Evolutionary conservation across 108 stramenopile species (phyloP).

Genomic region (Fragilariopsis cylindrus): DNA sequence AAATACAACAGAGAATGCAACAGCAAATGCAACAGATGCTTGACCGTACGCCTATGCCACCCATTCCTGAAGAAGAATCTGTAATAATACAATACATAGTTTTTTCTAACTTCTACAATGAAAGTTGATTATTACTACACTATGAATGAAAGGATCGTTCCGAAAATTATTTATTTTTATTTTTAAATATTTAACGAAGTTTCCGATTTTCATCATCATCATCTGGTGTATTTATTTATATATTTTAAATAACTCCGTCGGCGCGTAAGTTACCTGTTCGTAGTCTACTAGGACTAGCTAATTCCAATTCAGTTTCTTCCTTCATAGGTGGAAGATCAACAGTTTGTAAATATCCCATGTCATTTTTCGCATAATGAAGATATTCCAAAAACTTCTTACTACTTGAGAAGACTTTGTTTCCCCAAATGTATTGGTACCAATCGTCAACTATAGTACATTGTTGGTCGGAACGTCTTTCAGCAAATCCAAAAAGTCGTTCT

Average conservation of each 20-base stretch:
- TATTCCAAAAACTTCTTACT: constrained; percentile 60
- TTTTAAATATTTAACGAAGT: no score
- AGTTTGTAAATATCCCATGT: constrained; percentile 49
- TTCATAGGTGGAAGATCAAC: constrained; percentile 47
- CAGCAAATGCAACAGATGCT: no score
- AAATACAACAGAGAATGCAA: no score
- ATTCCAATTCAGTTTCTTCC: constrained; percentile 1
- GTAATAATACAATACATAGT: no score
- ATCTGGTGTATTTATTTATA: not conserved
- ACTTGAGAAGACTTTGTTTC: constrained; percentile 48
- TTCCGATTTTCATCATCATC: no score
- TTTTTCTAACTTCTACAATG: no score
- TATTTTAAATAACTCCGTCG: constrained; percentile 68
- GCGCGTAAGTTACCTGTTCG: constrained; percentile 84
- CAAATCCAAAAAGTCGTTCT: constrained; percentile 75
- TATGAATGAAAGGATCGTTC: no score
- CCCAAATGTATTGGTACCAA: constrained; percentile 73
- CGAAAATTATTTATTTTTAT: no score
- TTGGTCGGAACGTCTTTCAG: constrained; percentile 49
- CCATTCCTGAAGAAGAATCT: no score
- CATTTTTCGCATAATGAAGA: constrained; percentile 65
- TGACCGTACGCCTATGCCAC: no score
- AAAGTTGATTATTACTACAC: no score
- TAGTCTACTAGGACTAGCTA: constrained; percentile 32
- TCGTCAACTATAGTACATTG: constrained; percentile 58